A percentile compares a stretch with the other conserved stretches of the same genome.
Evolutionary conservation across 257 asterid species (phyloP).

Genomic region (Solanum rostratum): DNA sequence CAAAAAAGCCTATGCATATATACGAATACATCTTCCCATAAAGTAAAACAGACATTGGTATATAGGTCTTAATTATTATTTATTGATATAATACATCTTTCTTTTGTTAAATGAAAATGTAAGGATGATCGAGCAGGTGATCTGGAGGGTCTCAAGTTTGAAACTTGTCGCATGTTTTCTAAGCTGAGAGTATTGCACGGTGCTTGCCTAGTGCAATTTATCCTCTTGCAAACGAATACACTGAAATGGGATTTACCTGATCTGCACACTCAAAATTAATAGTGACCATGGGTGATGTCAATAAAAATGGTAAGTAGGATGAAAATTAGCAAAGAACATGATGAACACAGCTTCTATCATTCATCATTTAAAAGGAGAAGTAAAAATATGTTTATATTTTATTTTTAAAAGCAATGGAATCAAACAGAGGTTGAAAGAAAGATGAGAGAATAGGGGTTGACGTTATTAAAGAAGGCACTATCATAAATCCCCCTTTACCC

Average conservation of each 20-base stretch:
- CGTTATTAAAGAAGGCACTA: conserved; percentile 1
- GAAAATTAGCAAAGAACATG: not conserved
- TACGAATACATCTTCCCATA: not conserved
- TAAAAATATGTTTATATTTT: not conserved
- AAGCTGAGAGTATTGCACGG: not conserved
- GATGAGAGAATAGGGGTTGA: conserved; percentile 21
- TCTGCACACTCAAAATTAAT: too few relatives aligned
- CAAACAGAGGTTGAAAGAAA: not conserved
- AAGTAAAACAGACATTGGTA: too few relatives aligned
- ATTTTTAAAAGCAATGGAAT: not conserved
- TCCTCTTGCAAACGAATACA: not conserved
- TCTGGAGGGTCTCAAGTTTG: not conserved
- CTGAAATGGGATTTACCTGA: too few relatives aligned
- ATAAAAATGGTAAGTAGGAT: not conserved
- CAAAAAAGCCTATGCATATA: too few relatives aligned
- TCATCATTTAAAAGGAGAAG: not conserved
- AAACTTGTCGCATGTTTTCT: not conserved
- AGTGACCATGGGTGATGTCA: not conserved
- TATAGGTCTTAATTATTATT: too few relatives aligned
- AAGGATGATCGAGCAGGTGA: not conserved
- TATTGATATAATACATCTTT: too few relatives aligned
- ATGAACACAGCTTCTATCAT: not conserved
- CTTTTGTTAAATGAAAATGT: too few relatives aligned
- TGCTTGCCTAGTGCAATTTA: not conserved
- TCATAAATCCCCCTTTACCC: conserved; percentile 28